phyloP scores from a whole-genome alignment of 306 rosid genomes.

The Benincasa hispida region DNA sequence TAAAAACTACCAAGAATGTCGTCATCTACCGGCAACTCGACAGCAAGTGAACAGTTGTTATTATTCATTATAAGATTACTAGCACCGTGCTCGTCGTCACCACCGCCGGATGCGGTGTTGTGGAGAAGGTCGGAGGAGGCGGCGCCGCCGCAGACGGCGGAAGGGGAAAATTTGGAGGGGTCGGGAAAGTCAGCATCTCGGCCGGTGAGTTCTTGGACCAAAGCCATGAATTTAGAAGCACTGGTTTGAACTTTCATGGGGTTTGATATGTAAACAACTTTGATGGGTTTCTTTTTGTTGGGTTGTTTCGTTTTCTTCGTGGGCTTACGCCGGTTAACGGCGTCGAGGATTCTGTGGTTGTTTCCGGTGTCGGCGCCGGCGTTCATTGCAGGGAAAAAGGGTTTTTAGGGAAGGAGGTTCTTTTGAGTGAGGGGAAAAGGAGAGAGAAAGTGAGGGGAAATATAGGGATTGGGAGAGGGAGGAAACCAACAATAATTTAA shows the following conservation, averaged over 20 bases:
- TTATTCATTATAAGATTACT: background rate
- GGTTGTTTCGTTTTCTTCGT: background rate
- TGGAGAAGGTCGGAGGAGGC: background rate
- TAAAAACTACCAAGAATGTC: background rate
- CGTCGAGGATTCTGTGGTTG: background rate
- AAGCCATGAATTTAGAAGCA: slow-evolving; percentile 63
- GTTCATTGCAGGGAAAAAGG: background rate
- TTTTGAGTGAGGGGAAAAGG: background rate
- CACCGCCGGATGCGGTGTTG: background rate
- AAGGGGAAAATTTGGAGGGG: slow-evolving; percentile 22
- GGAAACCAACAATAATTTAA: background rate
- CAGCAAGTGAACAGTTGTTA: background rate
- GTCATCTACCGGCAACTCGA: background rate
- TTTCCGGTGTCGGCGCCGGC: background rate
- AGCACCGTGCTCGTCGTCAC: background rate
- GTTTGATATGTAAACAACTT: slow-evolving; percentile 72
- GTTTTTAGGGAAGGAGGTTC: background rate
- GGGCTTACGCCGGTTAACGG: background rate
- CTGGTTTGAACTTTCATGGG: slow-evolving; percentile 64
- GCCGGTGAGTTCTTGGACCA: slow-evolving; percentile 81
- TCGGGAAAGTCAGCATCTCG: slow-evolving; percentile 52
- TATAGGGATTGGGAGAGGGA: background rate
- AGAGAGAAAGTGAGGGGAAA: background rate
- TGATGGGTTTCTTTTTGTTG: slow-evolving; percentile 24
- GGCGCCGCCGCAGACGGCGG: background rate